Evolutionary conservation across 805 yeast genomes (phyloP), one percentile per base, ranked within the genome.

Genomic region (Kluyveromyces lactis): DNA sequence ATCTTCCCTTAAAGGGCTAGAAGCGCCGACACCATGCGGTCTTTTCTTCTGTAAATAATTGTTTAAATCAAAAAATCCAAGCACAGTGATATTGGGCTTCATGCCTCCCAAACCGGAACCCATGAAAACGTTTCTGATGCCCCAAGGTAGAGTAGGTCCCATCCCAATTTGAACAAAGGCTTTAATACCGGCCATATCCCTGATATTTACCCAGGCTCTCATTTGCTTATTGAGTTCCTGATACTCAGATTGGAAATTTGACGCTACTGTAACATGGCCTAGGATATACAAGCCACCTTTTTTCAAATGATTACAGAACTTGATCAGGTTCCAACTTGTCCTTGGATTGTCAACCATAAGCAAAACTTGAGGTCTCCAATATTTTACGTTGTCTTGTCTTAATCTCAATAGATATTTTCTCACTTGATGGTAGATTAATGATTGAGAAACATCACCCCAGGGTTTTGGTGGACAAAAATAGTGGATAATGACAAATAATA

Each of bases 71-170:
- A 81, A 85, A 53, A 87, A 87, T 0, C 97, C 97, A 24, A 92
- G 44, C 0, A 92, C 94, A 0, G 96, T 86, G 38, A 92, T 89
- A 55, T 92, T 92, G 2, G 98, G 98, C 52, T 77, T 81, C 98
- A 92, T 92, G 10, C 96, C 97, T 6, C 99, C 99, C n/a, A 92
- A 67, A 0, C 99, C 99, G 2, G 95, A 83, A 0, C 97, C 97
- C 43, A 90, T 60, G 43, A 76, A 87, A 8, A 92, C 87, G 56
- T 90, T 90, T 45, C 98, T 69, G 0, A 86, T 94, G 18, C 98
- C 97, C 97, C 97, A 90, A 0, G 87, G 81, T 31, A 92, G 68
- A 1, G 82, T 73, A 0, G 95, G 89, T 0, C 95, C 95, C 9
- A 87, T 72, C 1, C 90, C 85, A 36, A 92, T 77, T 55, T 92